These are phyloP conservation scores for Ceratocystis papillata DNA, from an alignment of 2,329 filamentous ascomycete species.

Conservation along the genomic window DNA sequence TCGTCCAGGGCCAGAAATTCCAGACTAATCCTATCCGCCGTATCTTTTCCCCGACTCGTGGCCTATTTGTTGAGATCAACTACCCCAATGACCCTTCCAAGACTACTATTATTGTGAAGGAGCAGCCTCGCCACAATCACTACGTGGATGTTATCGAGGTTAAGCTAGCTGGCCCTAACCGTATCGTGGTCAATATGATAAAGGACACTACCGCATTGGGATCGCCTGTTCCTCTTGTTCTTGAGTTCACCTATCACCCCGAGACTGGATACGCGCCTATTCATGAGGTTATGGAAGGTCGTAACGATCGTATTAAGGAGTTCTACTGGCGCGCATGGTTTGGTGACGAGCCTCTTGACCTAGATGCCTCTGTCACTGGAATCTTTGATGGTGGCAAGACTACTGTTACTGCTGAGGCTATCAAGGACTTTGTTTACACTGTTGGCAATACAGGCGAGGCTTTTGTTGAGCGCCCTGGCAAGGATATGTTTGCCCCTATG, in stretches of 20 bases:
- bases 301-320: constrained; percentile 97
- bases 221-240: constrained; percentile 67
- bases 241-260: constrained; percentile 87
- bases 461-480: constrained; percentile 90
- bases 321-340: constrained; percentile 99
- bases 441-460: constrained; percentile 96
- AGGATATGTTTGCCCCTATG: constrained; percentile 92
- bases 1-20: constrained; percentile 92
- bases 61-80: constrained; percentile 78
- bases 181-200: constrained; percentile 81
- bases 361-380: constrained; percentile 74
- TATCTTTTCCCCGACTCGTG: constrained; percentile 75
- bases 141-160: constrained; percentile 82
- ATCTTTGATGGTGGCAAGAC: constrained; percentile 83
- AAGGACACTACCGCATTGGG: constrained; percentile 84
- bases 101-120: constrained; percentile 76
- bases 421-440: constrained; percentile 98
- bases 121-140: constrained; percentile 76
- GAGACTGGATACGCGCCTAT: constrained; percentile 97
- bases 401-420: constrained; percentile 79
- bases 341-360: constrained; percentile 69
- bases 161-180: constrained; percentile 59
- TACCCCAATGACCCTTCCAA: constrained; percentile 71
- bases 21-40: constrained; percentile 92
- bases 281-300: constrained; percentile 85